Conservation (phyloP, 2,329 filamentous ascomycete genomes). For the Fusarium equiseti region DNA sequence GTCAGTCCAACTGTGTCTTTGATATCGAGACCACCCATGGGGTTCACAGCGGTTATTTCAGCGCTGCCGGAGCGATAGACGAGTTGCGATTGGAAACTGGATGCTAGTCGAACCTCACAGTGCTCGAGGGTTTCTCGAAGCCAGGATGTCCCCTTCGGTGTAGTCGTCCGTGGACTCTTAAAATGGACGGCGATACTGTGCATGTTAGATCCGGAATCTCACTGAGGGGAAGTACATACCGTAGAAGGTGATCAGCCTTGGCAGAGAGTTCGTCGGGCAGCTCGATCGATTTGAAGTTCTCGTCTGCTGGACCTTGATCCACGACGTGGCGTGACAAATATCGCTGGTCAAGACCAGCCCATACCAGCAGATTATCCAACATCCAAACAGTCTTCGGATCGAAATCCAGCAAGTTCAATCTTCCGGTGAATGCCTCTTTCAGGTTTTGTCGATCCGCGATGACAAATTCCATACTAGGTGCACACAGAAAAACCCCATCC, state of each 20-base stretch:
- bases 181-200: conserved; percentile 36
- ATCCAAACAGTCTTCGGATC: conserved; percentile 37
- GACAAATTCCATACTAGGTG: conserved; percentile 40
- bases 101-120: conserved; percentile 25
- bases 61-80: conserved; percentile 25
- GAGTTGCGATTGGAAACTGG: conserved; percentile 20
- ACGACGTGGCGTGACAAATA: conserved; percentile 39
- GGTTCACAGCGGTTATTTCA: conserved; percentile 28
- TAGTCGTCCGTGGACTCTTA: conserved; percentile 34
- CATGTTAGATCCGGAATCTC: not conserved
- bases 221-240: conserved; percentile 1
- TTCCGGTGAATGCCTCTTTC: conserved; percentile 32
- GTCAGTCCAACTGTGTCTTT: conserved; percentile 35
- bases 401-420: conserved; percentile 38
- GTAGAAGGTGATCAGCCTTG: conserved; percentile 37
- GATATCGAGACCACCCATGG: conserved; percentile 34
- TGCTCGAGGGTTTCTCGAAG: conserved; percentile 33
- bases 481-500: conserved; percentile 29
- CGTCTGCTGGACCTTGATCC: conserved; percentile 12
- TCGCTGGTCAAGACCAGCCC: conserved; percentile 40
- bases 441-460: conserved; percentile 38
- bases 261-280: conserved; percentile 28
- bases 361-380: conserved; percentile 32
- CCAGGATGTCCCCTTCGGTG: conserved; percentile 20
- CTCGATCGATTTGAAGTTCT: conserved; percentile 36